Evolutionary conservation across 768 basidiomycete species (phyloP), one percentile per base, ranked within the genome.

Genomic region (Hypsizygus marmoreus): DNA sequence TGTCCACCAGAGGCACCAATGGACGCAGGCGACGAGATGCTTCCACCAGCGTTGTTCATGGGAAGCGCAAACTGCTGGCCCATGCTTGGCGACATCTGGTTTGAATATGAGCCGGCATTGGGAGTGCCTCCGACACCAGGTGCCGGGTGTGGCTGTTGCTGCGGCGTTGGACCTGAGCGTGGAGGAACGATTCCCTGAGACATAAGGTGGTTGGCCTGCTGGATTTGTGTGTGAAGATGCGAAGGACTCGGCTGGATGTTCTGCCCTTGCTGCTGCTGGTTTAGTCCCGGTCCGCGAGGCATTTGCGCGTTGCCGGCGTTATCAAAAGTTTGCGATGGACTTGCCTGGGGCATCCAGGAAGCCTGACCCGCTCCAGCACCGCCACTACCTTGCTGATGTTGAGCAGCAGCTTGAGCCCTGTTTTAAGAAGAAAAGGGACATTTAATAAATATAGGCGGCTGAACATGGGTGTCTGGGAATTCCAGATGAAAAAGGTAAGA

Each of bases 81-180:
- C 36, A 62, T 48, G 43, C 62, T 68, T 4, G 72, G 66, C 17
- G 71, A 65, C 56, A 70, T 59, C 19, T 54, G 57, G 36, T 57
- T 66, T 5, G 66, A 43, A 12, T 66, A 60, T 30, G 64, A 61
- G 16, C 59, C 51, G 13, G 40, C 50, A 22, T 46, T 12, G 25
- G 40, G 26, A 10, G 36, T 45, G 6, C 36, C 47, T 20, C 47
- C 42, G 19, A 47, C 34, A 34, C 16, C 29, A 40, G 40, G 28
- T 46, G 41, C 28, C 29, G 32, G 24, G n/a, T 53, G 51, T 20
- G 58, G 32, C 24, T 67, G 57, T 42, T 69, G 75, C 17, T 71
- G 69, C 12, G 71, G 67, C 6, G 71, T 70, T 6, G 66, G 60
- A 8, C 58, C 67, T 9, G 71, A 60, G 22, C 74, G 72, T 16